Percentiles rank a stretch among this genome's conserved stretches.
phyloP scores from a whole-genome alignment of 1,139 yeast genomes.

The Geotrichum carabidarum region DNA sequence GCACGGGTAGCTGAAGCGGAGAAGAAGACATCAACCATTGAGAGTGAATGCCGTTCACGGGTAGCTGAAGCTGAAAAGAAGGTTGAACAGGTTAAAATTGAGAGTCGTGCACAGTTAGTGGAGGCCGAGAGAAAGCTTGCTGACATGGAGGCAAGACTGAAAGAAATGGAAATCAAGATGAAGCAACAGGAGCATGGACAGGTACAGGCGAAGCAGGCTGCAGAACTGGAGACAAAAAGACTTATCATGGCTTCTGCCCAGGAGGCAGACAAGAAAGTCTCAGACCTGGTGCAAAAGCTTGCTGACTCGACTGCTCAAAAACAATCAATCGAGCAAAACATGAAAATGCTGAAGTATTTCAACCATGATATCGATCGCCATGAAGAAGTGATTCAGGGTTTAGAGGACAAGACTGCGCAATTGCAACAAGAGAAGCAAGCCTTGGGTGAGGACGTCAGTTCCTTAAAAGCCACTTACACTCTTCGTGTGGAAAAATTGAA shows the following conservation, averaged over 20 bases:
- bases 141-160: conserved; percentile 6
- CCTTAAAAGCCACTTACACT: conserved; percentile 28
- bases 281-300: conserved; percentile 13
- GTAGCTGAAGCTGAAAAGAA: neutral
- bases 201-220: conserved; percentile 4
- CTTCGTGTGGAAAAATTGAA: conserved; percentile 31
- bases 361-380: conserved; percentile 22
- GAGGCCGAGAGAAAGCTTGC: conserved; percentile 3
- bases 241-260: neutral
- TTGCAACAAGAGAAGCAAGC: conserved; percentile 26
- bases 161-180: neutral
- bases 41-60: neutral
- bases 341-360: conserved; percentile 15
- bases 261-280: conserved; percentile 1
- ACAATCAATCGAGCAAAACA: conserved; percentile 12
- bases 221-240: neutral
- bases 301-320: conserved; percentile 19
- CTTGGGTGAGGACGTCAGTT: conserved; percentile 27
- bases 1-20: neutral
- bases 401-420: conserved; percentile 22
- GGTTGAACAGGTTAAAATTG: neutral
- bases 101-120: neutral
- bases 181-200: conserved; percentile 7
- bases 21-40: neutral
- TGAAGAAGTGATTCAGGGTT: conserved; percentile 16